Percentiles rank a stretch among this genome's conserved stretches.
These are phyloP conservation scores for Debaryomyces subglobosus DNA, from an alignment of 1,139 yeast genomes.

Conservation along the genomic window DNA sequence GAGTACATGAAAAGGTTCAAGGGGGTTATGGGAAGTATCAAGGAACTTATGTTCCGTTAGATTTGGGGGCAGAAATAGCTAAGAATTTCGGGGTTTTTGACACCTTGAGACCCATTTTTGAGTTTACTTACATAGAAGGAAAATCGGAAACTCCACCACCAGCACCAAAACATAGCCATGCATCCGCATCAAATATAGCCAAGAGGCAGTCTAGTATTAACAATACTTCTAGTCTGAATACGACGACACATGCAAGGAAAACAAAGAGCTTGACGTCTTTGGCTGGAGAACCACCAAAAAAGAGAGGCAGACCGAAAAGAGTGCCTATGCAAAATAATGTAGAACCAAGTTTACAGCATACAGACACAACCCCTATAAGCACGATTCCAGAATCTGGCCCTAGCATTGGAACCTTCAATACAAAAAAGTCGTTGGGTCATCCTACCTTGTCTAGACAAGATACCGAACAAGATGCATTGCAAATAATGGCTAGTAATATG, in stretches of 20 bases:
- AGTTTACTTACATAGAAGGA: slow-evolving; percentile 60
- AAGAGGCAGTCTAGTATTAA: slow-evolving; percentile 32
- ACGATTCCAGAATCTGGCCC: slow-evolving; percentile 23
- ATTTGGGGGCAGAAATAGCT: slow-evolving; percentile 67
- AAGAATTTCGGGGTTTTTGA: slow-evolving; percentile 72
- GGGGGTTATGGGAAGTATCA: slow-evolving; percentile 96
- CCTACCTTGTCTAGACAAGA: slow-evolving; percentile 43
- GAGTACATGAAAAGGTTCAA: slow-evolving; percentile 88
- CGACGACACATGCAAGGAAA: slow-evolving; percentile 19
- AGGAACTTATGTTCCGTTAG: slow-evolving; percentile 90
- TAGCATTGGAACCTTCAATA: slow-evolving; percentile 32
- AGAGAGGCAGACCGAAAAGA: slow-evolving; percentile 54
- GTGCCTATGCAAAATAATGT: slow-evolving; percentile 27
- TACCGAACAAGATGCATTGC: slow-evolving; percentile 46
- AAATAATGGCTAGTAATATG: slow-evolving; percentile 38
- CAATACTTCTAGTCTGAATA: slow-evolving; percentile 11
- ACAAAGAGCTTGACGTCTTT: slow-evolving; percentile 25
- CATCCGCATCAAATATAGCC: slow-evolving; percentile 57
- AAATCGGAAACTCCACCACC: slow-evolving; percentile 70
- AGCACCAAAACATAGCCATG: slow-evolving; percentile 83
- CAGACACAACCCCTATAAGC: slow-evolving; percentile 36
- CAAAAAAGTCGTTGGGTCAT: slow-evolving; percentile 17
- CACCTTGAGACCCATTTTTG: slow-evolving; percentile 68
- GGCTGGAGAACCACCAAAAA: slow-evolving; percentile 40
- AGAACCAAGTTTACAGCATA: slow-evolving; percentile 32